Evolutionary conservation across 2,329 filamentous ascomycete species (phyloP).

Genomic region (Teratosphaeria gauchensis): DNA sequence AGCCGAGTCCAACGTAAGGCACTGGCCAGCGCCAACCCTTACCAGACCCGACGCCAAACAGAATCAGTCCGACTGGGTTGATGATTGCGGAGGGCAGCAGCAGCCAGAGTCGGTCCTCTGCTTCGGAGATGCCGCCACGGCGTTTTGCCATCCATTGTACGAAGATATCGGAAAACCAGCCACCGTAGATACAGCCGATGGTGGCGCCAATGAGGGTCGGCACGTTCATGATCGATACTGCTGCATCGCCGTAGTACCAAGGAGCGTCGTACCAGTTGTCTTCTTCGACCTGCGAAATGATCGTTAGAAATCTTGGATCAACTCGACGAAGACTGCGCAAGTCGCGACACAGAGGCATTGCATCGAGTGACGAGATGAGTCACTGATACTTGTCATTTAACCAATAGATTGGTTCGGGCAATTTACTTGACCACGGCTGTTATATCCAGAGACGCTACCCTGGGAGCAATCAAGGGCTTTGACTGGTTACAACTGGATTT

Average conservation of each 20-base stretch:
- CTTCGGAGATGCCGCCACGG: slow-evolving; percentile 46
- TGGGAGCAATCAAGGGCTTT: no score
- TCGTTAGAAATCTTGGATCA: not conserved
- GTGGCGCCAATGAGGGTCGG: slow-evolving; percentile 46
- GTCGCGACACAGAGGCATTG: not conserved
- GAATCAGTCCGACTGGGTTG: slow-evolving; percentile 42
- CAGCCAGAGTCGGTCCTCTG: slow-evolving; percentile 45
- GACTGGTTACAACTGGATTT: no score
- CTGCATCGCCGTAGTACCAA: slow-evolving; percentile 46
- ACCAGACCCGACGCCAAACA: slow-evolving; percentile 45
- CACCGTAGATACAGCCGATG: slow-evolving; percentile 48
- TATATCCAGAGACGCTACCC: no score
- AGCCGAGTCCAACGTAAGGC: slow-evolving; percentile 46
- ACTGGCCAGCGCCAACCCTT: slow-evolving; percentile 43
- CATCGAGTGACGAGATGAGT: not conserved
- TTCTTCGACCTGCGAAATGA: slow-evolving; percentile 31
- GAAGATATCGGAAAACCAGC: slow-evolving; percentile 48
- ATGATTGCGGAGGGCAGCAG: slow-evolving; percentile 42
- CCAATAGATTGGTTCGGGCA: no score
- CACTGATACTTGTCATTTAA: no score
- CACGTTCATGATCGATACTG: slow-evolving; percentile 49
- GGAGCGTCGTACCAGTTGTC: slow-evolving; percentile 46
- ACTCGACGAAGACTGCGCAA: not conserved
- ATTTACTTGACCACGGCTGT: no score
- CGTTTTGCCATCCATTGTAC: slow-evolving; percentile 46